phyloP scores from a whole-genome alignment of 108 stramenopile genomes.

The Nitzschia sp. region DNA sequence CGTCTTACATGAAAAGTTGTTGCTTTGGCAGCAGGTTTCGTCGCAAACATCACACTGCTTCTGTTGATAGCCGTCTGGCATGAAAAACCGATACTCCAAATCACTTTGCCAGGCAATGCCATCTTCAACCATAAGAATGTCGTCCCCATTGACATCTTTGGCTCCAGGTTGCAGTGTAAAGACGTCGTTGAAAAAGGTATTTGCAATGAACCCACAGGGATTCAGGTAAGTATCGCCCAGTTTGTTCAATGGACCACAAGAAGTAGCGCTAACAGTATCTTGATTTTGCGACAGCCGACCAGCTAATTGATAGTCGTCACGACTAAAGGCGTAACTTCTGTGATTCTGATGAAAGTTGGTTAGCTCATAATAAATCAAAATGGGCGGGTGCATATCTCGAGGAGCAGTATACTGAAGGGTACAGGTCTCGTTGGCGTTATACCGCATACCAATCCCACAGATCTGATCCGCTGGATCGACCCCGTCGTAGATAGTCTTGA shows the following conservation, averaged over 20 bases:
- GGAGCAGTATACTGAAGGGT: conserved; percentile 50
- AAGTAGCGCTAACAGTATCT: conserved; percentile 11
- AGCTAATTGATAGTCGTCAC: conserved; percentile 58
- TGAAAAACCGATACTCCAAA: conserved; percentile 82
- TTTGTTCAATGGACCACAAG: conserved; percentile 63
- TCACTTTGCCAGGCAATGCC: conserved; percentile 97
- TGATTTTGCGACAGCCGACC: conserved; percentile 31
- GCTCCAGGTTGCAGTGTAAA: conserved; percentile 53
- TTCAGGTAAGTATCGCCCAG: conserved; percentile 75
- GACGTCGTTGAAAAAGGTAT: conserved; percentile 97
- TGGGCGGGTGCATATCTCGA: conserved; percentile 83
- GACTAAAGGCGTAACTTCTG: conserved; percentile 70
- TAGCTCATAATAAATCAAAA: conserved; percentile 95
- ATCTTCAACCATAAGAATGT: conserved; percentile 68
- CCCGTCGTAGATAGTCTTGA: conserved; percentile 60
- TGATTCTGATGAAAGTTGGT: conserved; percentile 99
- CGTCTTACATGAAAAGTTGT: conserved; percentile 62
- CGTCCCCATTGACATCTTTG: conserved; percentile 34
- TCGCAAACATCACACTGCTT: conserved; percentile 61
- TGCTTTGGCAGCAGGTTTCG: conserved; percentile 53
- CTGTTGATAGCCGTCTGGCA: conserved; percentile 75
- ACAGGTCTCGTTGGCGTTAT: conserved; percentile 46
- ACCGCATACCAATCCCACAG: conserved; percentile 44
- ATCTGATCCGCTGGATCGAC: conserved; percentile 31
- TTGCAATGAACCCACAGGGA: conserved; percentile 98